Conservation (phyloP, 2,329 filamentous ascomycete genomes). For the Juglanconis juglandina region DNA sequence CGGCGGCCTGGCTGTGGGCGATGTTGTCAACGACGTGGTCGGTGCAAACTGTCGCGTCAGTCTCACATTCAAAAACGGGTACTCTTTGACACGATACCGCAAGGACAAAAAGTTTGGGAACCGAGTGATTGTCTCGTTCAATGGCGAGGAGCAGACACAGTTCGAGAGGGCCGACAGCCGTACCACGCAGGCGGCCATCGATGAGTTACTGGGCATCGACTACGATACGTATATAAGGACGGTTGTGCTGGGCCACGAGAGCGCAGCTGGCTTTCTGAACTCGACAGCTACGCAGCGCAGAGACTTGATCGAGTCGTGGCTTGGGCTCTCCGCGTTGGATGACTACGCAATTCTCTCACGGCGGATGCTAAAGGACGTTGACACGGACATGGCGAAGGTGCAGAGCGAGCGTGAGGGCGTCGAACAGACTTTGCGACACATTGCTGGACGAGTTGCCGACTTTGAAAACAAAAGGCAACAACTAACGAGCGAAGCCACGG, state of each 20-base stretch:
- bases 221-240: constrained; percentile 30
- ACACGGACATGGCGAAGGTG: constrained; percentile 18
- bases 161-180: constrained; percentile 25
- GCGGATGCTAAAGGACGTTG: constrained; percentile 23
- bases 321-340: constrained; percentile 27
- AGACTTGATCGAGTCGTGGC: constrained; percentile 28
- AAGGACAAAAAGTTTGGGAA: constrained; percentile 25
- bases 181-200: constrained; percentile 26
- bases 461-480: constrained; percentile 2
- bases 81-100: constrained; percentile 28
- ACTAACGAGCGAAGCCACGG: background rate
- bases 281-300: constrained; percentile 25
- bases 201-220: constrained; percentile 29
- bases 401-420: background rate
- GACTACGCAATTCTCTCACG: constrained; percentile 19
- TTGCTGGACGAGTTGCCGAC: background rate
- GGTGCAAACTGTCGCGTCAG: constrained; percentile 28
- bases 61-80: constrained; percentile 29
- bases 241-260: constrained; percentile 30
- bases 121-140: constrained; percentile 26
- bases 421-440: background rate
- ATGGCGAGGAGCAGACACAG: constrained; percentile 25
- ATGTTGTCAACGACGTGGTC: constrained; percentile 31
- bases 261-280: constrained; percentile 29
- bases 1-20: constrained; percentile 24